phyloP scores from a whole-genome alignment of 2,329 filamentous ascomycete species.

The Xylaria sp. region DNA sequence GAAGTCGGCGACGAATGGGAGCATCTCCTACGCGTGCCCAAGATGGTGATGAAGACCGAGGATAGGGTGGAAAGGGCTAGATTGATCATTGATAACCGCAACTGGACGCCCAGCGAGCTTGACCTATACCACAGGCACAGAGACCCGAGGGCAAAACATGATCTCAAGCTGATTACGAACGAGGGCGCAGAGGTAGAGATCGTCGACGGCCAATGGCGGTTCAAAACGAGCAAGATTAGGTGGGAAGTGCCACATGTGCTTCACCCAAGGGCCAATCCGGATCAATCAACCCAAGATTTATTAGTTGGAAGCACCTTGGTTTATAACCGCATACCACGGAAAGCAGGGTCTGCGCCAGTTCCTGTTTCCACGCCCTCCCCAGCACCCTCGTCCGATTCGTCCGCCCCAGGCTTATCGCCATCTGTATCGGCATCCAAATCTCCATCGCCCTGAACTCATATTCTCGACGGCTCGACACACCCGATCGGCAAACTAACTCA shows the following conservation, averaged over 20 bases:
- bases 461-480: background rate
- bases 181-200: slow-evolving; percentile 29
- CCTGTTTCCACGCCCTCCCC: background rate
- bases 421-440: slow-evolving; percentile 13
- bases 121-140: slow-evolving; percentile 34
- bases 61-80: slow-evolving; percentile 47
- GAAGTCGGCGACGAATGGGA: slow-evolving; percentile 50
- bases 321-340: background rate
- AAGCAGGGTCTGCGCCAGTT: background rate
- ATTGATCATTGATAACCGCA: slow-evolving; percentile 51
- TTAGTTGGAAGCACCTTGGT: slow-evolving; percentile 19
- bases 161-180: slow-evolving; percentile 31
- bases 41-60: slow-evolving; percentile 43
- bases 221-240: slow-evolving; percentile 14
- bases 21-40: slow-evolving; percentile 49
- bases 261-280: background rate
- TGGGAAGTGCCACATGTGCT: background rate
- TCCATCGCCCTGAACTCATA: background rate
- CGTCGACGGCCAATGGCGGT: slow-evolving; percentile 29
- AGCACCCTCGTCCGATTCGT: slow-evolving; percentile 1
- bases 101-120: slow-evolving; percentile 46
- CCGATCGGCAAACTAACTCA: background rate
- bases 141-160: slow-evolving; percentile 32
- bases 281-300: background rate
- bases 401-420: slow-evolving; percentile 9